Conservation (phyloP, 805 yeast genomes). For the Candida fluviatilis region DNA sequence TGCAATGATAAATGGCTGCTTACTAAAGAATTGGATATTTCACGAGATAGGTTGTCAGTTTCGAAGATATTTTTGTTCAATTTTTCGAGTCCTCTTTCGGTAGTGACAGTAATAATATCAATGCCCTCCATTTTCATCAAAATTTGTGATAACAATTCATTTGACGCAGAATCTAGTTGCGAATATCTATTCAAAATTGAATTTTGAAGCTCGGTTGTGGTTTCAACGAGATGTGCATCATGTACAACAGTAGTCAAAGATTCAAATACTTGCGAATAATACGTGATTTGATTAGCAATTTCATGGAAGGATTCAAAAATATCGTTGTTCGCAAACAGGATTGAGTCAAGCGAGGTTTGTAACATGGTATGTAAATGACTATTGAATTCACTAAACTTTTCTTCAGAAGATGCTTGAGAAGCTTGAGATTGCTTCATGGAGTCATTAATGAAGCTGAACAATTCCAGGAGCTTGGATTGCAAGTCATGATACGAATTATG, state of each 20-base stretch:
- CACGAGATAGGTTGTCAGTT: not conserved
- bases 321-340: not conserved
- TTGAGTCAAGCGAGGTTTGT: not conserved
- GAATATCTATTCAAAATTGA: not conserved
- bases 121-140: conserved; percentile 1
- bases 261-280: not conserved
- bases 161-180: not conserved
- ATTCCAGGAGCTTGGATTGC: conserved; percentile 10
- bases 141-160: not conserved
- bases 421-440: not conserved
- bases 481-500: conserved; percentile 8
- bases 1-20: not conserved
- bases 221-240: not conserved
- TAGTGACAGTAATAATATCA: not conserved
- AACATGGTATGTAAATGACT: not conserved
- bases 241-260: not conserved
- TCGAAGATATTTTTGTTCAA: not conserved
- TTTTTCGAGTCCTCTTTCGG: not conserved
- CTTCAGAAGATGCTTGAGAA: not conserved
- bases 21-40: not conserved
- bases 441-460: conserved; percentile 7
- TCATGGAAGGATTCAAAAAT: not conserved
- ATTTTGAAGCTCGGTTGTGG: not conserved
- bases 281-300: not conserved
- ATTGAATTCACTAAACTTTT: not conserved